Base-by-base conservation (phyloP, 2,329 filamentous ascomycete genomes). In the Cordyceps militaris region DNA sequence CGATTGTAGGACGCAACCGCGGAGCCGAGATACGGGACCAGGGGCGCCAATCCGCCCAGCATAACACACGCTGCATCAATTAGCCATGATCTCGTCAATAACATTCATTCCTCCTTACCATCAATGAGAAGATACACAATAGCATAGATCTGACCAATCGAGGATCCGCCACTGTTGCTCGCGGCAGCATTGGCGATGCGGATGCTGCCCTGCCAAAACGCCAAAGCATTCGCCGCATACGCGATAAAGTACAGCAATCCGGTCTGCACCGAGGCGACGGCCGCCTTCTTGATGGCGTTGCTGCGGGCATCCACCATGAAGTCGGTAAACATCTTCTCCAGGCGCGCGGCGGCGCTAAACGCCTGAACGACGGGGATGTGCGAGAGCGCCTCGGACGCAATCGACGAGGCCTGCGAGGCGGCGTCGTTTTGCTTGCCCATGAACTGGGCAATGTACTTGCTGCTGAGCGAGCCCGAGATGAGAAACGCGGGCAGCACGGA, bases 241-340 rank as follows among this genome's bases (percentile, higher is more conserved):
- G 83, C 82, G 57, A 87, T 77, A 63, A 87, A 86, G 64, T 85
- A 87, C 21, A 86, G 68, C 21, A 83, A 65, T 16, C 83, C 83
- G 7, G 80, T 74, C 65, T 85, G 82, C 0, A 81, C 70, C 2
- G 79, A 83, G 28, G 78, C 74, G 0, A 77, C 76, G 1, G 77
- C 68, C 1, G 81, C 77, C 64, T 85, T 86, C 63, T 81, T 81
- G 59, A 81, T 68, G 1, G 76, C 81, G 46, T 79, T 73, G 2
- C 67, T 70, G 57, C 75, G 73, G 1, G 80, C 76, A 2, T 70
- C 66, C 21, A 69, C 71, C 10, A 85, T 71, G 42, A 78, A 72
- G 2, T 69, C 70, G 9, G 75, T 71, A 57, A 64, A 64, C 59
- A 78, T 80, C 26, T 73, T 69, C 63, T 83, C 80, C 7, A 84